Evolutionary conservation across 2,329 filamentous ascomycete genomes (phyloP).

Genomic region (Pseudocercospora ulei): DNA sequence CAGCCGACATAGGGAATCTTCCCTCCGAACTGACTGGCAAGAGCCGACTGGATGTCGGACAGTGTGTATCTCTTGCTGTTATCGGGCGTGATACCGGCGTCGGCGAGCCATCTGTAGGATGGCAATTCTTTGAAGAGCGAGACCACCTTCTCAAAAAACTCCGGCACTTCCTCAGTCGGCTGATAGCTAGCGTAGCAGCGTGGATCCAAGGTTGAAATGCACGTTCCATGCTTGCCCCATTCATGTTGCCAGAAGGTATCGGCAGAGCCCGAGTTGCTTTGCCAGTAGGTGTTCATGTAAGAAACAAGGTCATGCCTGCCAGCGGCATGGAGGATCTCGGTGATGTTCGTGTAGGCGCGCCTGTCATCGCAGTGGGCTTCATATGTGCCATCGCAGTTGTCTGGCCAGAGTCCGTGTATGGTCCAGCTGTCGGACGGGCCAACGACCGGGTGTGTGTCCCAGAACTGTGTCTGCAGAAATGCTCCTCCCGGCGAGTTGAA

Average conservation of each 20-base stretch:
- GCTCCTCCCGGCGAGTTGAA: slow-evolving; percentile 64
- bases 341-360: slow-evolving; percentile 57
- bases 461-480: slow-evolving; percentile 66
- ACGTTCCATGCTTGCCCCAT: slow-evolving; percentile 64
- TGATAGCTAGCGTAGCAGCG: slow-evolving; percentile 53
- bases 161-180: slow-evolving; percentile 54
- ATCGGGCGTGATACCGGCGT: slow-evolving; percentile 52
- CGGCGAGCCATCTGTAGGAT: slow-evolving; percentile 53
- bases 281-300: slow-evolving; percentile 65
- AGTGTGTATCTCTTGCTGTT: slow-evolving; percentile 50
- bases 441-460: slow-evolving; percentile 57
- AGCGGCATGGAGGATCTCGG: slow-evolving; percentile 49
- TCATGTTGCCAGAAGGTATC: slow-evolving; percentile 59
- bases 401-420: slow-evolving; percentile 55
- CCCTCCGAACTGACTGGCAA: slow-evolving; percentile 46
- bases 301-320: slow-evolving; percentile 49
- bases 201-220: slow-evolving; percentile 58
- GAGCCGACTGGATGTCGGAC: slow-evolving; percentile 50
- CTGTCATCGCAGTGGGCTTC: slow-evolving; percentile 55
- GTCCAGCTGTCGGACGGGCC: slow-evolving; percentile 64
- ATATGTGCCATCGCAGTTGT: slow-evolving; percentile 58
- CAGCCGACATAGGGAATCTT: slow-evolving; percentile 54
- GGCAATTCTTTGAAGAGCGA: slow-evolving; percentile 57
- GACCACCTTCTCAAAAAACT: slow-evolving; percentile 59
- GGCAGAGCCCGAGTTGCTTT: slow-evolving; percentile 55